Percentiles rank a stretch among this genome's conserved stretches.
These are phyloP conservation scores for Botrytis tulipae DNA, from an alignment of 2,329 filamentous ascomycete genomes.

Conservation along the genomic window DNA sequence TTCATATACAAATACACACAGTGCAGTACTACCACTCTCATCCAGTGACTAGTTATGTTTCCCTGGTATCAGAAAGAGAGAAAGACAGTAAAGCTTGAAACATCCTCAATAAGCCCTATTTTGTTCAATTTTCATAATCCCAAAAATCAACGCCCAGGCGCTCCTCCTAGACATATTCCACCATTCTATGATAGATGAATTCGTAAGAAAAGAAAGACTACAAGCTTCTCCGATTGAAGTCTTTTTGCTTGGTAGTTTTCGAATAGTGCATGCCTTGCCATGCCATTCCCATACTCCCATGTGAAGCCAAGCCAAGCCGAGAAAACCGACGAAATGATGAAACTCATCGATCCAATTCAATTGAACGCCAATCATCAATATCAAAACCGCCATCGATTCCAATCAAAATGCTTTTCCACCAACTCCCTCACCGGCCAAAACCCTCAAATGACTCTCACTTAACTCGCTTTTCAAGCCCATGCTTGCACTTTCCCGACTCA, in stretches of 20 bases:
- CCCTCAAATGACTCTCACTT: slow-evolving; percentile 38
- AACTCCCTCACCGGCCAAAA: slow-evolving; percentile 39
- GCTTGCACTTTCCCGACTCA: slow-evolving; percentile 33
- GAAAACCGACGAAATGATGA: background rate
- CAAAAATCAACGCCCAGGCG: background rate
- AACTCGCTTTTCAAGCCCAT: slow-evolving; percentile 38
- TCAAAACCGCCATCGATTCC: background rate
- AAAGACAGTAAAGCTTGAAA: background rate
- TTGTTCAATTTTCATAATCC: background rate
- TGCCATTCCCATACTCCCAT: background rate
- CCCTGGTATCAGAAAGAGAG: background rate
- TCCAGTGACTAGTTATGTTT: background rate
- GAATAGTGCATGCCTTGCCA: background rate
- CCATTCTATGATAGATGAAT: background rate
- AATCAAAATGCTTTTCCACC: slow-evolving; percentile 39
- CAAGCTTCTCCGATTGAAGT: background rate
- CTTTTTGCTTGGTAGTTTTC: background rate
- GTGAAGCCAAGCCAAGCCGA: background rate
- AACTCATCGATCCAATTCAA: background rate
- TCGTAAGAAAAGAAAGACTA: background rate
- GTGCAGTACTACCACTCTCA: background rate
- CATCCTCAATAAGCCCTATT: background rate
- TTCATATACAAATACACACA: background rate
- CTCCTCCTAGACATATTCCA: background rate
- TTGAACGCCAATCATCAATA: background rate